Evolutionary conservation across 2,329 filamentous ascomycete species (phyloP).

Genomic region (Aschersonia sp.): DNA sequence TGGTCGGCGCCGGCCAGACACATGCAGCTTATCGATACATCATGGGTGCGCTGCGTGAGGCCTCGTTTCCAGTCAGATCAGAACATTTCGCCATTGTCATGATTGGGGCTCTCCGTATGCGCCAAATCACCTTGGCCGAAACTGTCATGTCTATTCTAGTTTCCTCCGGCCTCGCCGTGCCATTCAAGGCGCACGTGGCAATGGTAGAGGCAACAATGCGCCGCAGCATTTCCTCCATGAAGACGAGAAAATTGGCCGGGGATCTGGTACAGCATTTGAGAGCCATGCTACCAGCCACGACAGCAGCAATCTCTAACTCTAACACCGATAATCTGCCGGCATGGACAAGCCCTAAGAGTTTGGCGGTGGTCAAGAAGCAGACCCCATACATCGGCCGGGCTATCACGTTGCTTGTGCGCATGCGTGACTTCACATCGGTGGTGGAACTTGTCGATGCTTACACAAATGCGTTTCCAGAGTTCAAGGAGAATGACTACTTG

Average conservation of each 20-base stretch:
- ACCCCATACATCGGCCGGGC: constrained; percentile 17
- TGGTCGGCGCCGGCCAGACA: constrained; percentile 33
- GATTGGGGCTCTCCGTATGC: constrained; percentile 31
- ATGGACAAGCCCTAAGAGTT: constrained; percentile 6
- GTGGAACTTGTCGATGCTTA: constrained; percentile 43
- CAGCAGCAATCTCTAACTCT: background rate
- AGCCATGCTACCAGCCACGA: constrained; percentile 3
- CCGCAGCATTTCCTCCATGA: constrained; percentile 9
- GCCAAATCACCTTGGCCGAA: constrained; percentile 26
- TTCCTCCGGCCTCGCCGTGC: constrained; percentile 23
- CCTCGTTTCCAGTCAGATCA: constrained; percentile 27
- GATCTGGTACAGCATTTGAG: constrained; percentile 16
- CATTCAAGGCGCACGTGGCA: constrained; percentile 27
- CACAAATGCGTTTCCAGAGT: constrained; percentile 21
- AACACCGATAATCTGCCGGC: background rate
- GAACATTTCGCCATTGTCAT: constrained; percentile 40
- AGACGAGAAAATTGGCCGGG: constrained; percentile 12
- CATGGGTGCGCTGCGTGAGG: constrained; percentile 25
- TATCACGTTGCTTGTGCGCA: constrained; percentile 17
- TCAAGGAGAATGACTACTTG: constrained; percentile 18
- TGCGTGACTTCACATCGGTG: constrained; percentile 36
- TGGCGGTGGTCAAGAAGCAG: constrained; percentile 12
- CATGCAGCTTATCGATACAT: constrained; percentile 35
- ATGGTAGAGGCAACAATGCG: constrained; percentile 24
- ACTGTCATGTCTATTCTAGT: constrained; percentile 28